A percentile compares a stretch with the other conserved stretches of the same genome.
phyloP scores from a whole-genome alignment of 176 grass and related monocot species.

The Avena insularis region DNA sequence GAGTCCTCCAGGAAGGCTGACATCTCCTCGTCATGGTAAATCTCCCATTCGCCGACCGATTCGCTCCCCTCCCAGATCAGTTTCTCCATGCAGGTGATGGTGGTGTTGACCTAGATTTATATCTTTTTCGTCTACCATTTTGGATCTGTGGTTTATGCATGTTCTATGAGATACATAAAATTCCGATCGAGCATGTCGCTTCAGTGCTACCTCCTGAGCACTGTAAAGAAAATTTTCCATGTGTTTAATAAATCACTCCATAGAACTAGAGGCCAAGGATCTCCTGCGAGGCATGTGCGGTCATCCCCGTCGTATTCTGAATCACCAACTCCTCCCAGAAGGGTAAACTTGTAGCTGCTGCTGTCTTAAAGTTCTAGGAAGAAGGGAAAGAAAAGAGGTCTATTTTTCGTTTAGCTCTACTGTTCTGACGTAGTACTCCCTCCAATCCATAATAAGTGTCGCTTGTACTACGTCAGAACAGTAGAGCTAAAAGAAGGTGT shows the following conservation, averaged over 20 bases:
- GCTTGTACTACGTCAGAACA: no score
- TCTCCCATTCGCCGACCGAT: conserved; percentile 58
- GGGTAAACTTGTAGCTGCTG: conserved; percentile 22
- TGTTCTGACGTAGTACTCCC: no score
- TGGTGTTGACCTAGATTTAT: neutral
- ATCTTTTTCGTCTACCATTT: neutral
- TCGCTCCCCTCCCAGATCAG: conserved; percentile 68
- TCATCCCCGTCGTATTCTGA: conserved; percentile 76
- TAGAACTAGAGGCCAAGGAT: conserved; percentile 43
- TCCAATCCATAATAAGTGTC: no score
- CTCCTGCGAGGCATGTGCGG: conserved; percentile 66
- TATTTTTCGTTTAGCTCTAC: no score
- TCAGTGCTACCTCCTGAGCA: neutral
- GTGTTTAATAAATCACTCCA: no score
- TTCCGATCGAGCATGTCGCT: neutral
- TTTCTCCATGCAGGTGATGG: conserved; percentile 78
- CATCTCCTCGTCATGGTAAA: conserved; percentile 58
- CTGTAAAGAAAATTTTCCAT: no score
- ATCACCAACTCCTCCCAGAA: conserved; percentile 74
- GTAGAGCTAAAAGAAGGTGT: no score
- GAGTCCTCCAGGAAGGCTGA: conserved; percentile 83
- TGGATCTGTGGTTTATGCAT: conserved; percentile 40
- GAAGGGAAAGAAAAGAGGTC: no score
- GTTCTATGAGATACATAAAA: neutral
- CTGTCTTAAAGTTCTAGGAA: neutral